Base-by-base conservation (phyloP, 116 monocot species). In the Zostera marina region DNA sequence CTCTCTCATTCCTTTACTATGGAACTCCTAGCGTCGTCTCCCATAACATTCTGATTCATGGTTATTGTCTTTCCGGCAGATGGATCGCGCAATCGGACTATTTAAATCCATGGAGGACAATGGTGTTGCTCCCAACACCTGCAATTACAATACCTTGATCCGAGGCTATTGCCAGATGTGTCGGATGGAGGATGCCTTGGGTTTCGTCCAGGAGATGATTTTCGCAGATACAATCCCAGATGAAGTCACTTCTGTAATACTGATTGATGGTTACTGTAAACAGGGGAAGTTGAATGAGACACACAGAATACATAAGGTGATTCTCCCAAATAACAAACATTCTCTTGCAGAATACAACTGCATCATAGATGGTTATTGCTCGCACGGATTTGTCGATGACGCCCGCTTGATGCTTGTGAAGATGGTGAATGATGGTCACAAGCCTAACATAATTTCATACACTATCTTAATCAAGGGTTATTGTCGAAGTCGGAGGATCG, bases 261-360 rank as follows among this genome's bases (percentile, higher is more conserved):
- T 80, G 9, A 49, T 73, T 20, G 48, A 67, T 66, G 51, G 62
- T 21, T 65, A 71, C 9, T 75, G 74, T 52, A 75, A 63, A 58
- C 63, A 71, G 45, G 71, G 68, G 22, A 70, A 68, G 15, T 39
- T 41, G 19, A 58, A 41, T 3, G 58, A 58, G 14, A 65, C 65
- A 21, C 49, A 57, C 41, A 49, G 58, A 55, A 5, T 74, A 14
- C 24, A 74, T 1, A 41, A 57, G 16, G 6, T 63, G 62, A 43
- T 44, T 41, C 61, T 58, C 17, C 54, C 11, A 4, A 63, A 55
- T 16, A 58, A 57, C 11, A 38, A 65, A 13, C 70, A 70, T 14
- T 57, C 73, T 70, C 10, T 15, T 13, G 41, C 63, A 10, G 45
- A 64, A 65, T 72, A 59, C 45, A 74, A 51, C 41, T 17, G 59